Evolutionary conservation across 2,329 filamentous ascomycete species (phyloP).

Genomic region (Hymenoscyphus albidus): DNA sequence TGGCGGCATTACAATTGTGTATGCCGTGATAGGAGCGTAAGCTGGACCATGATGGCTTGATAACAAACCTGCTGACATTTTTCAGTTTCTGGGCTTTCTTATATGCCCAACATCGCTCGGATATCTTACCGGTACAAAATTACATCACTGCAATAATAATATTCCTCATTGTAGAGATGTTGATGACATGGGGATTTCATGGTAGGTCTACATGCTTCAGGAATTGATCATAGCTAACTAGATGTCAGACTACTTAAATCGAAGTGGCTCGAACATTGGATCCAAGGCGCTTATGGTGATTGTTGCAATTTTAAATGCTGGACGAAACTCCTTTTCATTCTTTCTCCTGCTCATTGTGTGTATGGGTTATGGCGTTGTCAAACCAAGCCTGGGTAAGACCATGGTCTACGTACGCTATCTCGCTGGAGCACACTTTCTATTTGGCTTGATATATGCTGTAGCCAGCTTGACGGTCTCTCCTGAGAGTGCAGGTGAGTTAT

Average conservation of each 20-base stretch:
- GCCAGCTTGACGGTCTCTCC: slow-evolving; percentile 86
- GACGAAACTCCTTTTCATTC: slow-evolving; percentile 95
- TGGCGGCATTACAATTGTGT: slow-evolving; percentile 87
- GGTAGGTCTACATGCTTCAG: slow-evolving; percentile 44
- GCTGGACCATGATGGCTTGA: slow-evolving; percentile 29
- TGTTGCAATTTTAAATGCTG: slow-evolving; percentile 90
- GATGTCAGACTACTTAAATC: slow-evolving; percentile 77
- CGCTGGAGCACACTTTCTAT: slow-evolving; percentile 88
- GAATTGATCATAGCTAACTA: slow-evolving; percentile 35
- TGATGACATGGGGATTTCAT: slow-evolving; percentile 99
- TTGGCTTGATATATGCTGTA: slow-evolving; percentile 89
- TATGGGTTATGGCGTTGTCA: slow-evolving; percentile 99
- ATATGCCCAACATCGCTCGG: slow-evolving; percentile 88
- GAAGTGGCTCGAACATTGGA: slow-evolving; percentile 76
- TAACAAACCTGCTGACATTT: slow-evolving; percentile 14
- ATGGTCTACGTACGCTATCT: slow-evolving; percentile 94
- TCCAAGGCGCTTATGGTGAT: slow-evolving; percentile 84
- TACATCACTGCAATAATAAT: slow-evolving; percentile 97
- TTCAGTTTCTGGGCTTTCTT: slow-evolving; percentile 83
- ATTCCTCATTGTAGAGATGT: slow-evolving; percentile 91
- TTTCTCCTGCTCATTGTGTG: slow-evolving; percentile 97
- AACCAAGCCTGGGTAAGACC: slow-evolving; percentile 82
- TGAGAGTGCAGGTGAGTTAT: slow-evolving; percentile 65
- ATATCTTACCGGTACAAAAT: slow-evolving; percentile 96
- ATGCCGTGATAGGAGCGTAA: slow-evolving; percentile 75